Conservation (phyloP, 768 basidiomycete species). For the Tulasnella sp. region DNA sequence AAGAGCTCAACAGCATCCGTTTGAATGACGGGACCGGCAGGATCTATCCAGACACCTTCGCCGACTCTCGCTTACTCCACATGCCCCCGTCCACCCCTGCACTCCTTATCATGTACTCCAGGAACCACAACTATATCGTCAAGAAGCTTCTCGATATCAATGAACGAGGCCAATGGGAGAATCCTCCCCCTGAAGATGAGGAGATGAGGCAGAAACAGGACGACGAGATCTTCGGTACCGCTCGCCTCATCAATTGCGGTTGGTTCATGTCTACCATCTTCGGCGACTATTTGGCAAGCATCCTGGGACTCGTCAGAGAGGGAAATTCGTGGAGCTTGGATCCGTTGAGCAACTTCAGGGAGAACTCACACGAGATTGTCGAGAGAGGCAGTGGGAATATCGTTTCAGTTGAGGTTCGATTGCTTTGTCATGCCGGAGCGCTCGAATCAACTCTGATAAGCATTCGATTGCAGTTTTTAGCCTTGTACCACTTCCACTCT, state of each 20-base stretch:
- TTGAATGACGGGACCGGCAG: constrained; percentile 53
- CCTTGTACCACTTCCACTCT: constrained; percentile 32
- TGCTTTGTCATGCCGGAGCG: not conserved
- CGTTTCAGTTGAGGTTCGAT: constrained; percentile 39
- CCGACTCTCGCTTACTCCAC: constrained; percentile 71
- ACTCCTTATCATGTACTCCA: constrained; percentile 78
- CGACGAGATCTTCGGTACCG: constrained; percentile 80
- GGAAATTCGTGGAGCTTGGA: constrained; percentile 31
- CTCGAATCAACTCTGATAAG: not conserved
- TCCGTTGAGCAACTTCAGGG: constrained; percentile 59
- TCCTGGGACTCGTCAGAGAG: constrained; percentile 29
- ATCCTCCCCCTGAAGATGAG: constrained; percentile 44
- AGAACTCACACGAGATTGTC: constrained; percentile 49
- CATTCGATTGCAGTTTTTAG: constrained; percentile 21
- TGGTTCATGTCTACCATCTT: constrained; percentile 32
- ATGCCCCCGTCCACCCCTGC: constrained; percentile 75
- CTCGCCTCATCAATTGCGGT: constrained; percentile 68
- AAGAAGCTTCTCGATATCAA: constrained; percentile 74
- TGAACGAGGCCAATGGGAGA: constrained; percentile 60
- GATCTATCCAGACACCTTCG: constrained; percentile 67
- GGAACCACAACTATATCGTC: constrained; percentile 75
- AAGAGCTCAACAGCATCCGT: constrained; percentile 25
- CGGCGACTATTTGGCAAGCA: constrained; percentile 32
- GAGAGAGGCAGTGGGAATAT: constrained; percentile 49
- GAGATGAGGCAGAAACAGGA: constrained; percentile 35